Evolutionary conservation across 1,284 basidiomycete species (phyloP).

Genomic region (Sporisorium scitamineum): DNA sequence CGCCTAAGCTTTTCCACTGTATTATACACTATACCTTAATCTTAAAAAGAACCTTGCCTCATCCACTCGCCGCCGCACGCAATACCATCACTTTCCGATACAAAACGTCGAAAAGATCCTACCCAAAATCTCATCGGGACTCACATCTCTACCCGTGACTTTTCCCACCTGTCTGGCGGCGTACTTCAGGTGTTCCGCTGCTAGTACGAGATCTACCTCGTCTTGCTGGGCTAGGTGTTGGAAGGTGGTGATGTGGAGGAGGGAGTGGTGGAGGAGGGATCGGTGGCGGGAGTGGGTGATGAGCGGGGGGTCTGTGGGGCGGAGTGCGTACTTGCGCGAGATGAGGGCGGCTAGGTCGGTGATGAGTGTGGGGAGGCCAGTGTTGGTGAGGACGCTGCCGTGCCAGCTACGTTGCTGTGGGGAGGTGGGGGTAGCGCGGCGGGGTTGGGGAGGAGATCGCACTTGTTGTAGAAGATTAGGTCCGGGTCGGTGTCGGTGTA

Average conservation of each 20-base stretch:
- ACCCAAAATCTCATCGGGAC: slow-evolving; percentile 82
- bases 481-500: slow-evolving; percentile 62
- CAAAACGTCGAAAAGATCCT: slow-evolving; percentile 78
- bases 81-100: slow-evolving; percentile 49
- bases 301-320: slow-evolving; percentile 73
- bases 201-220: slow-evolving; percentile 77
- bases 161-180: slow-evolving; percentile 83
- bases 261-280: slow-evolving; percentile 76
- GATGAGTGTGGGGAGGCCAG: slow-evolving; percentile 76
- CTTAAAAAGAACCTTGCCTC: not conserved
- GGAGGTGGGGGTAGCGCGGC: not conserved
- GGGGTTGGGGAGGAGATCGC: slow-evolving; percentile 72
- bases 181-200: slow-evolving; percentile 85
- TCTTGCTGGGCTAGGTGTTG: slow-evolving; percentile 70
- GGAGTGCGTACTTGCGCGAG: slow-evolving; percentile 72
- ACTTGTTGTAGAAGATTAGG: slow-evolving; percentile 80
- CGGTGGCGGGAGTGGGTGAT: slow-evolving; percentile 84
- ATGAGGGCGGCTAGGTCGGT: slow-evolving; percentile 74
- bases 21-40: not conserved
- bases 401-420: slow-evolving; percentile 71
- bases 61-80: not conserved
- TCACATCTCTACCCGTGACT: slow-evolving; percentile 78
- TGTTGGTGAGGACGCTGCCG: slow-evolving; percentile 76
- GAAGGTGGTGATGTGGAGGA: slow-evolving; percentile 75
- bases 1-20: not conserved